phyloP scores from a whole-genome alignment of 768 basidiomycete genomes.

The Russula brevipes region DNA sequence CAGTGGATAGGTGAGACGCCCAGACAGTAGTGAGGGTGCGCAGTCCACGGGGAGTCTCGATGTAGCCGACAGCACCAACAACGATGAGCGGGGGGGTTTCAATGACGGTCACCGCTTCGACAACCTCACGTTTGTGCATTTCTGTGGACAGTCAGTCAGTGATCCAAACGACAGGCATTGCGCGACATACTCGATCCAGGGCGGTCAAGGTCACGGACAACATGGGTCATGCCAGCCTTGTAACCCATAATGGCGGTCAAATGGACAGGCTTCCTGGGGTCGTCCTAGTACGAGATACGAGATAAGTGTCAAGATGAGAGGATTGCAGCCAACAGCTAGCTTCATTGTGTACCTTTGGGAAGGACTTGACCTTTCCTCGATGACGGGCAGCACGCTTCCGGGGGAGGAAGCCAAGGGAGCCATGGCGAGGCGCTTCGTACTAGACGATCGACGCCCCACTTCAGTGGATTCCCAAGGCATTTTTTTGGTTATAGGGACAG shows the following conservation, averaged over 20 bases:
- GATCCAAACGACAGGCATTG: not conserved
- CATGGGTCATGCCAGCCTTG: conserved; percentile 99
- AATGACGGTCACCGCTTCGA: conserved; percentile 93
- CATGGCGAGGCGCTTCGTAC: conserved; percentile 99
- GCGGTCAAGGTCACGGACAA: conserved; percentile 98
- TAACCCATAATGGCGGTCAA: conserved; percentile 98
- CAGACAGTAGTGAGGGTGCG: conserved; percentile 98
- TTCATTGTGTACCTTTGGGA: conserved; percentile 75
- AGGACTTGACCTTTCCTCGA: conserved; percentile 98
- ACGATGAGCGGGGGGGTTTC: conserved; percentile 97
- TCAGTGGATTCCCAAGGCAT: conserved; percentile 28
- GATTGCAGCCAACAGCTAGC: not conserved
- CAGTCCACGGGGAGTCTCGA: conserved; percentile 98
- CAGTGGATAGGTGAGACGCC: conserved; percentile 97
- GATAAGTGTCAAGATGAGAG: not conserved
- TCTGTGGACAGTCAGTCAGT: conserved; percentile 45
- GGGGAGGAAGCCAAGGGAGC: conserved; percentile 95
- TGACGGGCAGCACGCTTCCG: conserved; percentile 95
- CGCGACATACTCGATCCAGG: conserved; percentile 89
- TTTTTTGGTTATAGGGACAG: conserved; percentile 24
- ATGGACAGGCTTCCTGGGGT: conserved; percentile 98
- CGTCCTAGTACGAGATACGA: conserved; percentile 61
- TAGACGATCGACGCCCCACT: conserved; percentile 35
- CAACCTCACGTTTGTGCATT: conserved; percentile 99
- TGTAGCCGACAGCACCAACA: conserved; percentile 98